phyloP scores from a whole-genome alignment of 148 eudicot species.

The Heliosperma pusillum region DNA sequence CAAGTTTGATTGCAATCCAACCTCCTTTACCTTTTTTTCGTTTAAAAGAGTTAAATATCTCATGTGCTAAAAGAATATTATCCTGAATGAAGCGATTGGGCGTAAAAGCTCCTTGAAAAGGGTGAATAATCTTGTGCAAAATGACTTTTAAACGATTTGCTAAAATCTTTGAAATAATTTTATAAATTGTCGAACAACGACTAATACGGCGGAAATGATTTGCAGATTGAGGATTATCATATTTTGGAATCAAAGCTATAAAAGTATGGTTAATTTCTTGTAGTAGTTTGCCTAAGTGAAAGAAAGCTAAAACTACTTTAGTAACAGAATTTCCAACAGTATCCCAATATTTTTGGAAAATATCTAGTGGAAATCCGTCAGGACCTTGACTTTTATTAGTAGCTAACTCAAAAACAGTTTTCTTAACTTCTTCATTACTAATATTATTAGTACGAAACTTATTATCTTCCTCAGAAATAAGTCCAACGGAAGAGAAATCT shows the following conservation, averaged over 20 bases:
- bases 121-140: neutral
- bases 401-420: neutral
- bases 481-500: too few species aligned
- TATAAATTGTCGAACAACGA: neutral
- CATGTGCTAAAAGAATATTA: too few species aligned
- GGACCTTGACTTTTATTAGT: neutral
- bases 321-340: too few species aligned
- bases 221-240: neutral
- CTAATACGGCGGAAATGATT: neutral
- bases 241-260: too few species aligned
- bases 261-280: too few species aligned
- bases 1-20: too few species aligned
- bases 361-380: neutral
- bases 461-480: too few species aligned
- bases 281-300: too few species aligned
- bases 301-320: too few species aligned
- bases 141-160: neutral
- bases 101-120: too few species aligned
- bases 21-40: neutral
- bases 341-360: neutral
- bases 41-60: too few species aligned
- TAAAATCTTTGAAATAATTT: too few species aligned
- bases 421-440: neutral
- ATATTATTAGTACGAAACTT: neutral
- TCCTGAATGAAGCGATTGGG: neutral